These are phyloP conservation scores for Ophiostoma tasmaniense DNA, from an alignment of 2,329 filamentous ascomycete genomes.

Conservation along the genomic window DNA sequence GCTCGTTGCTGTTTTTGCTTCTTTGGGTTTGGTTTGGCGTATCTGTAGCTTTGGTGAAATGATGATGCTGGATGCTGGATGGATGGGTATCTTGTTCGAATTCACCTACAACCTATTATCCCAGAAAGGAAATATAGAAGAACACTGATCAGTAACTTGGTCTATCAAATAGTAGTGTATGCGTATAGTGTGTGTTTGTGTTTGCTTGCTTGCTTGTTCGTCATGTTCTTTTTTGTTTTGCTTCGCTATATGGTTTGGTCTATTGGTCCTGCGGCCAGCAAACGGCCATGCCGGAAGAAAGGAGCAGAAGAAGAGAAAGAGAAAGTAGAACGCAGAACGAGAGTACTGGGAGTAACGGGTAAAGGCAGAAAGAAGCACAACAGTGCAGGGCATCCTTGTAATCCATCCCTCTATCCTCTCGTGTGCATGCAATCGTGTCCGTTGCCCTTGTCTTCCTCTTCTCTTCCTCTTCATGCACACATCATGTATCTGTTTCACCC, in stretches of 20 bases:
- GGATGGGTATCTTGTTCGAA: slow-evolving; percentile 1
- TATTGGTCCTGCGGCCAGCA: slow-evolving; percentile 12
- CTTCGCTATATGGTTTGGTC: slow-evolving; percentile 19
- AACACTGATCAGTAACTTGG: slow-evolving; percentile 25
- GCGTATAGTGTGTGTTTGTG: not conserved
- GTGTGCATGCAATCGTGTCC: slow-evolving; percentile 4
- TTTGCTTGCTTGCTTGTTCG: slow-evolving; percentile 6
- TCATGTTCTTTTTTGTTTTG: slow-evolving; percentile 6
- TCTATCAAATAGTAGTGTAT: not conserved
- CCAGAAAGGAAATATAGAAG: slow-evolving; percentile 17
- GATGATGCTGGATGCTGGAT: not conserved
- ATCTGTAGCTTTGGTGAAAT: too few species aligned
- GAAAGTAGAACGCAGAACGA: not conserved
- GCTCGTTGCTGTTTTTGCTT: not conserved
- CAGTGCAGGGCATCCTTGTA: not conserved
- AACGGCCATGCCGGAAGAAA: slow-evolving; percentile 9
- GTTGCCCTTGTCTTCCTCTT: not conserved
- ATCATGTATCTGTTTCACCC: not conserved
- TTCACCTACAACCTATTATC: slow-evolving; percentile 27
- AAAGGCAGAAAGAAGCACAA: not conserved
- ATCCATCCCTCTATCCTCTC: slow-evolving; percentile 9
- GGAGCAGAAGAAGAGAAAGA: slow-evolving; percentile 8
- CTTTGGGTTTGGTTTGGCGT: not conserved
- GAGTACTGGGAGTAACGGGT: not conserved
- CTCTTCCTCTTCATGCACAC: not conserved